These are phyloP conservation scores for Hyaloperonospora brassicae DNA, from an alignment of 352 stramenopile species.

Conservation along the genomic window DNA sequence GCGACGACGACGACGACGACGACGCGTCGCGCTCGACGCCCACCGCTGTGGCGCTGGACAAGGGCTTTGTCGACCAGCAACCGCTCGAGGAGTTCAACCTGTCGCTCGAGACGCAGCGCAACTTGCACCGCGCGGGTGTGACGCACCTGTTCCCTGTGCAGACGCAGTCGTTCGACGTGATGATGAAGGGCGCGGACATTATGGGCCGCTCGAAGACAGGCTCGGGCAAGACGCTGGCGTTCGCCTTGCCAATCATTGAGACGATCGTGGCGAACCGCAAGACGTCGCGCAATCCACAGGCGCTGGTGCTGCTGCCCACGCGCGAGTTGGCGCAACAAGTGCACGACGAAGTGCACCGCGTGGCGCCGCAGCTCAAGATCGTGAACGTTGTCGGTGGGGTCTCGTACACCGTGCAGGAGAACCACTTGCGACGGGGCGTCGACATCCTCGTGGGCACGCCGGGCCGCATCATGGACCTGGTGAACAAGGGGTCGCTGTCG, in stretches of 20 bases:
- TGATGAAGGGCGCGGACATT: slow-evolving; percentile 77
- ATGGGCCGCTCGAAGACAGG: slow-evolving; percentile 78
- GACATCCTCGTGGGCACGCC: slow-evolving; percentile 95
- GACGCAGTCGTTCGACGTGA: slow-evolving; percentile 71
- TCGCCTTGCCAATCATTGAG: slow-evolving; percentile 73
- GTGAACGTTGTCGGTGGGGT: slow-evolving; percentile 91
- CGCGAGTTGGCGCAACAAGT: slow-evolving; percentile 97
- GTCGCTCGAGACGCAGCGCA: slow-evolving; percentile 44
- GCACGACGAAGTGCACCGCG: slow-evolving; percentile 81
- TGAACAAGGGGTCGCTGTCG: slow-evolving; percentile 89
- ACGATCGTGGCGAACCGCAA: slow-evolving; percentile 44
- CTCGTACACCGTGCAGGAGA: slow-evolving; percentile 90
- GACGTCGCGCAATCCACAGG: slow-evolving; percentile 55
- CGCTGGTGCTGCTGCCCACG: slow-evolving; percentile 94
- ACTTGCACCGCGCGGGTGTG: slow-evolving; percentile 55
- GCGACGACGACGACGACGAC: slow-evolving; percentile 23
- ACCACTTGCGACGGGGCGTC: slow-evolving; percentile 80
- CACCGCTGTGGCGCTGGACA: slow-evolving; percentile 28
- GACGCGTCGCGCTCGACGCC: slow-evolving; percentile 32
- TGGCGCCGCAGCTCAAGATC: slow-evolving; percentile 85
- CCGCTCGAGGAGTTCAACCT: slow-evolving; percentile 57
- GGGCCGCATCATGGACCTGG: slow-evolving; percentile 94
- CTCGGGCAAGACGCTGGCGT: slow-evolving; percentile 75
- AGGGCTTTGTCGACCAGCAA: slow-evolving; percentile 70
- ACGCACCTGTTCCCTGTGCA: slow-evolving; percentile 82